Evolutionary conservation across 352 stramenopile species (phyloP).

Genomic region (Pythium scleroteichum): DNA sequence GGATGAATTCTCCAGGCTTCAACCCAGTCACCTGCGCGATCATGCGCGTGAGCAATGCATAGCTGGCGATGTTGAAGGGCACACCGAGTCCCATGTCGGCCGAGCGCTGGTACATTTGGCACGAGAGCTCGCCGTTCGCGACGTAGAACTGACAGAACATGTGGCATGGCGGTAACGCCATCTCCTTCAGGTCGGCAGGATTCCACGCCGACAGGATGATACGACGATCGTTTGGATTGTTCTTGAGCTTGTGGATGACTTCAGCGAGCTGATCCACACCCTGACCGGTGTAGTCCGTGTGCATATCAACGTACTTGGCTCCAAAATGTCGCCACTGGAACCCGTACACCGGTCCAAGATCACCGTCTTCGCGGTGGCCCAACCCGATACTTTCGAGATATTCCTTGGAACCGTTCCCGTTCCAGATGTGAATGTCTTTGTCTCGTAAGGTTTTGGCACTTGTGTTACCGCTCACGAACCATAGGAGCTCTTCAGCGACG

Average conservation of each 20-base stretch:
- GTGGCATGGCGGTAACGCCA: slow-evolving; percentile 99
- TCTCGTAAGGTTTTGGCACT: slow-evolving; percentile 95
- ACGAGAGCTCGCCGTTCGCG: slow-evolving; percentile 78
- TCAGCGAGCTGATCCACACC: slow-evolving; percentile 98
- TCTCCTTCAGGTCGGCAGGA: slow-evolving; percentile 94
- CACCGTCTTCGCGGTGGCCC: slow-evolving; percentile 93
- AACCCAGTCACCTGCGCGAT: slow-evolving; percentile 94
- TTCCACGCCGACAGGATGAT: slow-evolving; percentile 99
- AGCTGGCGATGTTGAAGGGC: slow-evolving; percentile 99
- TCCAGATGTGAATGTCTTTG: slow-evolving; percentile 99
- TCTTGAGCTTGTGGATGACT: slow-evolving; percentile 98
- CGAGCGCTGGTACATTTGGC: slow-evolving; percentile 99
- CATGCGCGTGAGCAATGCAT: slow-evolving; percentile 97
- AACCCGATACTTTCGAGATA: slow-evolving; percentile 94
- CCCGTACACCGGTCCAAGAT: slow-evolving; percentile 96
- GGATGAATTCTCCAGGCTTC: slow-evolving; percentile 97
- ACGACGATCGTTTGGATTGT: slow-evolving; percentile 96
- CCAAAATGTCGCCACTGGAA: slow-evolving; percentile 99
- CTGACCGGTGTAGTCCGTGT: slow-evolving; percentile 97
- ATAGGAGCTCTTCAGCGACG: slow-evolving; percentile 99
- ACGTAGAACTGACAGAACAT: slow-evolving; percentile 98
- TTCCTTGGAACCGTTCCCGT: slow-evolving; percentile 98
- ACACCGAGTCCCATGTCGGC: slow-evolving; percentile 99
- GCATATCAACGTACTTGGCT: slow-evolving; percentile 97
- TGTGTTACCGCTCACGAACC: slow-evolving; percentile 98